Evolutionary conservation across 2,329 filamentous ascomycete genomes (phyloP), one percentile per base, ranked within the genome.

Genomic region (Diaporthe longicolla): DNA sequence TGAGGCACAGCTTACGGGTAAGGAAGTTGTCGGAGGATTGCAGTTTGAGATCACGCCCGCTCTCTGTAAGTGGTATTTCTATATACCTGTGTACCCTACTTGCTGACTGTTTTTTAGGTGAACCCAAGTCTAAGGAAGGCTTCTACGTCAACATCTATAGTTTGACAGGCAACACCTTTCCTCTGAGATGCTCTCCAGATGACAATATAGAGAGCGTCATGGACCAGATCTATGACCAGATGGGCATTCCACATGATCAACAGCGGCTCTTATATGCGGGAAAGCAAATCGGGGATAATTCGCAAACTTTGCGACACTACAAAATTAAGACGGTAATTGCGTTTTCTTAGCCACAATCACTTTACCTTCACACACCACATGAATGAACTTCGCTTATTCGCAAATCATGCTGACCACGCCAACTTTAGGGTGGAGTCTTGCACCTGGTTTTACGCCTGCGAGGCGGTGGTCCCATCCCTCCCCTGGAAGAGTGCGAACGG

Each of bases 1-100:
- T 10, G 86, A 88, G 76, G 80, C 81, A 2, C 86, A 88, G 76
- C 76, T 87, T 7, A 87, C 83, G 0, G 84, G 85, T 4, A 71
- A 81, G 54, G 86, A 88, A 29, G 74, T 75, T 3, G 75, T 82
- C 7, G 82, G 83, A 21, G 85, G 85, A 4, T 73, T 88, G 3
- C 86, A 86, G 72, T 79, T 88, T 52, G 85, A 87, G 72, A 80
- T 88, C 26, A 73, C 71, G 4, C 71, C 71, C 37, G 71, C 55
- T 29, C 21, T 35, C 10, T 19, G 71, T 72, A 48, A 29, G 52
- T 52, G 21, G 1, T 32, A 19, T 32, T 43, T 10, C 24, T 32
- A 15, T n/a, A 26, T 3, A 5, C 17, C 11, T 45, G 4, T 11
- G 6, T 19, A 19, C 2, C 17, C 32, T 48, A 1, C 32, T 19